Evolutionary conservation across 1,284 basidiomycete species (phyloP).

Genomic region (Trichosporon sp.): DNA sequence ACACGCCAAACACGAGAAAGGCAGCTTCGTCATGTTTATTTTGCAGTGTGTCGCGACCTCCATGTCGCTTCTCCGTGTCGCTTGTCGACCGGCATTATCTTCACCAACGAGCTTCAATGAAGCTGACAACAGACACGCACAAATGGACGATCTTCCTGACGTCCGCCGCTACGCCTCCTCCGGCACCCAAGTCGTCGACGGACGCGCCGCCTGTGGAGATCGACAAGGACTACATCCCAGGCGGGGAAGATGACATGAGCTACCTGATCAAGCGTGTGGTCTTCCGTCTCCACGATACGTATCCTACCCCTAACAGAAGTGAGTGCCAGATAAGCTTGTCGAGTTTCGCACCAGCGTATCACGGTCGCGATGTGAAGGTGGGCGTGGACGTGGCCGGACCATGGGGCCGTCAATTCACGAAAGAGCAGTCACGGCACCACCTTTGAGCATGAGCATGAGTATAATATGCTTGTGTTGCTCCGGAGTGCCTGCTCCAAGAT

Average conservation of each 20-base stretch:
- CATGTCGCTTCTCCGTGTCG: slow-evolving; percentile 32
- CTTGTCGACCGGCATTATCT: no score
- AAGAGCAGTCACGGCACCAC: not conserved
- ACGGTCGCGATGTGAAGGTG: not conserved
- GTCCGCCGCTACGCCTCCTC: slow-evolving; percentile 52
- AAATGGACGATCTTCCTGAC: slow-evolving; percentile 95
- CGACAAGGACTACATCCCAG: slow-evolving; percentile 51
- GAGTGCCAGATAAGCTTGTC: slow-evolving; percentile 38
- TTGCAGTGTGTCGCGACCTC: not conserved
- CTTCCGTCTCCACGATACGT: slow-evolving; percentile 97
- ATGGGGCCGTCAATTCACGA: not conserved
- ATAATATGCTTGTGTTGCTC: not conserved
- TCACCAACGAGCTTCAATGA: no score
- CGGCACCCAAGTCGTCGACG: slow-evolving; percentile 35
- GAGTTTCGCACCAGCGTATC: not conserved
- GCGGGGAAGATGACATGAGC: slow-evolving; percentile 78
- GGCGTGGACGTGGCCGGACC: not conserved
- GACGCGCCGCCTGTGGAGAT: slow-evolving; percentile 23
- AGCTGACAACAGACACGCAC: slow-evolving; percentile 75
- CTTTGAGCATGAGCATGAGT: not conserved
- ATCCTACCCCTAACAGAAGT: slow-evolving; percentile 85
- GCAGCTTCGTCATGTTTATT: no score
- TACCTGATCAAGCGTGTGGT: slow-evolving; percentile 92
- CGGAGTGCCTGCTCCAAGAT: not conserved
- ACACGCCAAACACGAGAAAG: no score